Conservation (phyloP, 83 land plant species). For the Picea abies region DNA sequence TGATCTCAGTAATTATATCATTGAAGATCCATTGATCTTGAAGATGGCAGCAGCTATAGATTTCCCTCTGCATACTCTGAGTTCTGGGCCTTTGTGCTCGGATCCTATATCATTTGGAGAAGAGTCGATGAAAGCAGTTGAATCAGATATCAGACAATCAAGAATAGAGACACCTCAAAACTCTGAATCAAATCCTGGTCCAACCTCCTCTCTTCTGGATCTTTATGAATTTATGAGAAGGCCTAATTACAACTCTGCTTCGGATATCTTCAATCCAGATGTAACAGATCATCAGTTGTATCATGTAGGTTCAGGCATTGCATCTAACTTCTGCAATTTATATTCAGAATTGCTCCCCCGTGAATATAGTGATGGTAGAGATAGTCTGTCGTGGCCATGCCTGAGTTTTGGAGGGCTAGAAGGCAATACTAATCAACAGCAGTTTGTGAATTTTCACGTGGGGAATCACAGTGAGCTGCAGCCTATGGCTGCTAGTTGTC, state of each 20-base stretch:
- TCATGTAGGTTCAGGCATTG: background rate
- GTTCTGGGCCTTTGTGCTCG: background rate
- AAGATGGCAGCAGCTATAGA: background rate
- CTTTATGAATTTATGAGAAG: background rate
- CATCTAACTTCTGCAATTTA: background rate
- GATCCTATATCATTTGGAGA: slow-evolving; percentile 1
- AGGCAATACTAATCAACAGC: background rate
- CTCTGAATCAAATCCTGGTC: background rate
- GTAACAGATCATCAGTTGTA: background rate
- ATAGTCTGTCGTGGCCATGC: background rate
- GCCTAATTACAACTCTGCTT: background rate
- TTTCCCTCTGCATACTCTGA: background rate
- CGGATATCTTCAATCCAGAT: background rate
- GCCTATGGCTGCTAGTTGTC: slow-evolving; percentile 2
- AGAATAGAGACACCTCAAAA: slow-evolving; percentile 6
- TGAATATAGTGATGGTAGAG: background rate
- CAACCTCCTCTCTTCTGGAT: background rate
- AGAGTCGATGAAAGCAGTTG: background rate
- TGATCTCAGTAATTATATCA: background rate
- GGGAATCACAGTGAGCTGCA: slow-evolving; percentile 10
- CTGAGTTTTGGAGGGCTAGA: slow-evolving; percentile 7
- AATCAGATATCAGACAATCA: slow-evolving; percentile 1
- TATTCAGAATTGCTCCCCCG: slow-evolving; percentile 1
- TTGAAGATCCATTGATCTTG: background rate
- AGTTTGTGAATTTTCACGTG: background rate